Evolutionary conservation across 768 basidiomycete species (phyloP).

Genomic region (Lentinula edodes): DNA sequence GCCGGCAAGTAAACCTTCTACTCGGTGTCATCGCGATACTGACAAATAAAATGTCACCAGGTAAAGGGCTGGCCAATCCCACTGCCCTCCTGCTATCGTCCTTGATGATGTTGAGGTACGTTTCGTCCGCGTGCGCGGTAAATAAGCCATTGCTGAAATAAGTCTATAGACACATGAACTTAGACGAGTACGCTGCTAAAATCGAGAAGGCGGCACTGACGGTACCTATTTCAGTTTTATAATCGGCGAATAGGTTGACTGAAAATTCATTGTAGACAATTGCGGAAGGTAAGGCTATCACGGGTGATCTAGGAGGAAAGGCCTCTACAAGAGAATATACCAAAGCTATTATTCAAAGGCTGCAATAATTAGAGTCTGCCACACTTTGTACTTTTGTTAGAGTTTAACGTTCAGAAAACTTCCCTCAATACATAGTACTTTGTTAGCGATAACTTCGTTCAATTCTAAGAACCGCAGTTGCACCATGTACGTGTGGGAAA

Average conservation of each 20-base stretch:
- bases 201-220: constrained; percentile 90
- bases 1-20: constrained; percentile 53
- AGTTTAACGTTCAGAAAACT: too few relatives aligned
- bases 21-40: not conserved
- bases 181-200: constrained; percentile 74
- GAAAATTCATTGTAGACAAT: constrained; percentile 61
- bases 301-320: constrained; percentile 93
- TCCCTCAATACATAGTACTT: too few relatives aligned
- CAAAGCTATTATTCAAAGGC: constrained; percentile 74
- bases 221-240: constrained; percentile 42
- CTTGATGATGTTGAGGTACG: constrained; percentile 94
- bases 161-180: constrained; percentile 78
- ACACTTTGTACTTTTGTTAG: not conserved
- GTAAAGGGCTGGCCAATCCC: constrained; percentile 95
- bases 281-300: constrained; percentile 92
- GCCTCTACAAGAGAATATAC: constrained; percentile 89
- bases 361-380: constrained; percentile 27
- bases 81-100: constrained; percentile 95
- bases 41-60: constrained; percentile 24
- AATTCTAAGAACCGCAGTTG: not conserved
- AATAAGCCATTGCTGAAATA: constrained; percentile 10
- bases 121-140: constrained; percentile 13
- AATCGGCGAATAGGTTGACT: constrained; percentile 3
- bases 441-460: too few relatives aligned
- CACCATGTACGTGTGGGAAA: not conserved